phyloP scores from a whole-genome alignment of 768 basidiomycete genomes.

The Tylopilus vinaceipallidus region DNA sequence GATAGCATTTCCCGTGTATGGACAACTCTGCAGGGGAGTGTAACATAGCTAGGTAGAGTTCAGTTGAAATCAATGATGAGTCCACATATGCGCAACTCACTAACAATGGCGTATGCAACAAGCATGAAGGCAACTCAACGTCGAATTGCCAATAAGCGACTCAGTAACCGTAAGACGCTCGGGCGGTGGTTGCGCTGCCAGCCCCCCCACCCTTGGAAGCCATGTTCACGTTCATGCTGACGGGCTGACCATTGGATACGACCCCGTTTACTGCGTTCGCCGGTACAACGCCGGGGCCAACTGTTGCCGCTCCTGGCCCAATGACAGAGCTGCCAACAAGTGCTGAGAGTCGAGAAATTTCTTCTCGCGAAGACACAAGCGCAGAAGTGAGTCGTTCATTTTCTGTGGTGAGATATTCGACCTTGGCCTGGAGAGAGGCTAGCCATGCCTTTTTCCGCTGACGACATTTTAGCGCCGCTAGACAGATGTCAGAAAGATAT shows the following conservation, averaged over 20 bases:
- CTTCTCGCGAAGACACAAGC: constrained; percentile 85
- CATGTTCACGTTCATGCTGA: constrained; percentile 44
- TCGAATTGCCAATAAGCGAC: background rate
- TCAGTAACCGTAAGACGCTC: constrained; percentile 43
- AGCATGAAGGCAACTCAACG: constrained; percentile 4
- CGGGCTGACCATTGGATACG: constrained; percentile 34
- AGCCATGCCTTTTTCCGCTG: constrained; percentile 99
- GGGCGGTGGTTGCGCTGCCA: constrained; percentile 29
- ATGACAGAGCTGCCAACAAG: constrained; percentile 68
- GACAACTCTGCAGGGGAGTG: constrained; percentile 16
- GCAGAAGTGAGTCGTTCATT: constrained; percentile 91
- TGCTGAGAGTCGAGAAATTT: constrained; percentile 79
- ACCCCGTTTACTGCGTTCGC: constrained; percentile 26
- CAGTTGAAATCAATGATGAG: background rate
- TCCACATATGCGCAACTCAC: constrained; percentile 10
- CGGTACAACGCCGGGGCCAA: constrained; percentile 31
- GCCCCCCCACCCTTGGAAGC: constrained; percentile 36
- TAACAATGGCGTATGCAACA: constrained; percentile 9
- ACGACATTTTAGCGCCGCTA: constrained; percentile 97
- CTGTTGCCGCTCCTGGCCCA: constrained; percentile 35
- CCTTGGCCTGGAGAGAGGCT: constrained; percentile 85
- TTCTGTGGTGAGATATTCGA: constrained; percentile 88
- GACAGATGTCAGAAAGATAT: constrained; percentile 4
- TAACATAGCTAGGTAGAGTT: constrained; percentile 14
- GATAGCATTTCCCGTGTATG: constrained; percentile 16